Evolutionary conservation across 139 green algal species (phyloP), one percentile per base, ranked within the genome.

Genomic region (Cymbomonas tetramitiformis): DNA sequence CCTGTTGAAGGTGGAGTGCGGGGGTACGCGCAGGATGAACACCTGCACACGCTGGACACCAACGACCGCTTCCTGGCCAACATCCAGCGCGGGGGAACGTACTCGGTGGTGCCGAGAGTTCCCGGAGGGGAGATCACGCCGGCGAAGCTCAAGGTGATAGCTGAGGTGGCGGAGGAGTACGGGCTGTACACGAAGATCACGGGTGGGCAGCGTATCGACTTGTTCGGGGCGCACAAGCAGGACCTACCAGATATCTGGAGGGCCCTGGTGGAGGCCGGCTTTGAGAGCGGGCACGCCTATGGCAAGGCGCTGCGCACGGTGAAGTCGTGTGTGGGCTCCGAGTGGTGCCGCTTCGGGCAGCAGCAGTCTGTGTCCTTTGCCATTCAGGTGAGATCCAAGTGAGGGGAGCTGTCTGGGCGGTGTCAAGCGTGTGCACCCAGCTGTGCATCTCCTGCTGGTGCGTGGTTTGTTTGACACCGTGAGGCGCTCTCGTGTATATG

Each of bases 11-110:
- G n/a, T n/a, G n/a, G n/a, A n/a, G n/a, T n/a, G n/a, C n/a, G n/a
- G n/a, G n/a, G n/a, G n/a, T n/a, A n/a, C n/a, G n/a, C n/a, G n/a
- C n/a, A n/a, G n/a, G n/a, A n/a, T n/a, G n/a, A n/a, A n/a, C 15
- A 8, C 12, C 44, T 51, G 9, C 8, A 28, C 12, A 10, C 12
- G 9, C 44, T 33, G 44, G 44, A 25, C 9, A 33, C 44, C 44
- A 51, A 51, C 44, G 44, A 51, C 44, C 44, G 44, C 44, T 51
- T 28, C 44, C 44, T 51, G 8, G 44, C 44, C 9, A 51, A 51
- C 12, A 51, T 51, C 12, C 44, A 51, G 44, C 8, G 44, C 9
- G 44, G 44, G 21, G 44, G 44, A 21, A 28, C 44, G 21, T 51
- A 51, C 44, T 25, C 9, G 21, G 44, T 51, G 9, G 44, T 51